Conservation (phyloP, 2,329 filamentous ascomycete species). For the Penicillium sp. region DNA sequence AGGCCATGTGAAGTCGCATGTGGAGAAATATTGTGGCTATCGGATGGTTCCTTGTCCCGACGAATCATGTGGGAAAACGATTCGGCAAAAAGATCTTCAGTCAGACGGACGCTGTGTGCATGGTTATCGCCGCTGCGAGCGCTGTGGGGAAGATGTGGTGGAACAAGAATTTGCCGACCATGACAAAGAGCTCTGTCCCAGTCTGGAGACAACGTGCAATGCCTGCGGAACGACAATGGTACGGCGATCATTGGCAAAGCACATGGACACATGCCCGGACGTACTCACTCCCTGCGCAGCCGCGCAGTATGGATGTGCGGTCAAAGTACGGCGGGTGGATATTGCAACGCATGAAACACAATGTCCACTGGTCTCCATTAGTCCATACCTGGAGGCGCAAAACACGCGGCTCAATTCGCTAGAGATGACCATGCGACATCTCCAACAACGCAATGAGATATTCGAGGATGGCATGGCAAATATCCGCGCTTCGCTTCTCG, state of each 20-base stretch:
- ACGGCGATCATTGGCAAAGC: slow-evolving; percentile 30
- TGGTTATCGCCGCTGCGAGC: slow-evolving; percentile 46
- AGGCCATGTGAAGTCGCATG: slow-evolving; percentile 53
- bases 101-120: slow-evolving; percentile 49
- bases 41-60: slow-evolving; percentile 49
- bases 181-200: slow-evolving; percentile 33
- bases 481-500: slow-evolving; percentile 34
- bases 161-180: slow-evolving; percentile 49
- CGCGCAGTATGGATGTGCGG: slow-evolving; percentile 40
- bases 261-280: slow-evolving; percentile 34
- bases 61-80: slow-evolving; percentile 45
- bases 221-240: slow-evolving; percentile 32
- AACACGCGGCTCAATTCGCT: slow-evolving; percentile 39
- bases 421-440: slow-evolving; percentile 40
- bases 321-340: slow-evolving; percentile 33
- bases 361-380: slow-evolving; percentile 48
- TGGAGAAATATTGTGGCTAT: slow-evolving; percentile 56
- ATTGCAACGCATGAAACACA: slow-evolving; percentile 40
- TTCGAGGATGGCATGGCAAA: slow-evolving; percentile 42
- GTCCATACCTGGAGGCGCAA: slow-evolving; percentile 41
- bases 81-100: slow-evolving; percentile 52
- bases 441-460: slow-evolving; percentile 43
- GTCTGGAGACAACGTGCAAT: slow-evolving; percentile 31
- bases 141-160: slow-evolving; percentile 49
- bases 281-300: slow-evolving; percentile 34